phyloP scores from a whole-genome alignment of 2,329 filamentous ascomycete genomes.

The Epichloe glyceriae region DNA sequence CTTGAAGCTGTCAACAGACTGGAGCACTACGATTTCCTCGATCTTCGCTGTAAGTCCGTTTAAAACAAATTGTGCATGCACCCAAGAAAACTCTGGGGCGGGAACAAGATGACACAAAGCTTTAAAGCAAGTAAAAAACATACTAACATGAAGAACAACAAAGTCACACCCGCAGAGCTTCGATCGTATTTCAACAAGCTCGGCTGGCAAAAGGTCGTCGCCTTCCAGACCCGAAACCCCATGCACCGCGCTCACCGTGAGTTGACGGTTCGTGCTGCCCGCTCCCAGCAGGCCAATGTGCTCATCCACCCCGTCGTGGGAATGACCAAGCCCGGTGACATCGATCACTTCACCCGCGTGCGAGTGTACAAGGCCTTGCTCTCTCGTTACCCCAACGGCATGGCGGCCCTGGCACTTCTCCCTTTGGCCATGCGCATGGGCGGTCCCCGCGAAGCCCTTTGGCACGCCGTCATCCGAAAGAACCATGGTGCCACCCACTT shows the following conservation, averaged over 20 bases:
- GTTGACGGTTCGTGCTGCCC: conserved; percentile 91
- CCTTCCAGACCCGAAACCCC: conserved; percentile 98
- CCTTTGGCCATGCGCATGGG: conserved; percentile 99
- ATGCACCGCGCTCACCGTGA: conserved; percentile 99
- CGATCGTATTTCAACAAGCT: conserved; percentile 98
- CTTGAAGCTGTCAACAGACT: conserved; percentile 88
- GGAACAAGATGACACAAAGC: no score
- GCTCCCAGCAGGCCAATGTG: conserved; percentile 92
- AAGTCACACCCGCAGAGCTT: conserved; percentile 86
- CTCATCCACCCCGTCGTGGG: conserved; percentile 98
- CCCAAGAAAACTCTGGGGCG: not conserved
- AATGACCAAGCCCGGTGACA: conserved; percentile 96
- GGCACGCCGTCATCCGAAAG: conserved; percentile 99
- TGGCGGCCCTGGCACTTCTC: conserved; percentile 91
- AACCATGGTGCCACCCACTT: conserved; percentile 99
- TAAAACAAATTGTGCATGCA: not conserved
- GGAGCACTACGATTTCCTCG: conserved; percentile 98
- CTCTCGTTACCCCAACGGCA: conserved; percentile 94
- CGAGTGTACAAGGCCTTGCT: conserved; percentile 96
- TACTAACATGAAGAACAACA: conserved; percentile 2
- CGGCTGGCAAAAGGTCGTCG: conserved; percentile 93
- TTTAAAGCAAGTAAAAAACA: not conserved
- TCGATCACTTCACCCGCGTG: conserved; percentile 98
- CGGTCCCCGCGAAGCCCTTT: conserved; percentile 93
- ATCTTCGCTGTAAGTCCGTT: conserved; percentile 62